Percentiles rank a stretch among this genome's conserved stretches.
These are phyloP conservation scores for Pyrrhoderma noxium DNA, from an alignment of 1,284 basidiomycete species.

Conservation along the genomic window DNA sequence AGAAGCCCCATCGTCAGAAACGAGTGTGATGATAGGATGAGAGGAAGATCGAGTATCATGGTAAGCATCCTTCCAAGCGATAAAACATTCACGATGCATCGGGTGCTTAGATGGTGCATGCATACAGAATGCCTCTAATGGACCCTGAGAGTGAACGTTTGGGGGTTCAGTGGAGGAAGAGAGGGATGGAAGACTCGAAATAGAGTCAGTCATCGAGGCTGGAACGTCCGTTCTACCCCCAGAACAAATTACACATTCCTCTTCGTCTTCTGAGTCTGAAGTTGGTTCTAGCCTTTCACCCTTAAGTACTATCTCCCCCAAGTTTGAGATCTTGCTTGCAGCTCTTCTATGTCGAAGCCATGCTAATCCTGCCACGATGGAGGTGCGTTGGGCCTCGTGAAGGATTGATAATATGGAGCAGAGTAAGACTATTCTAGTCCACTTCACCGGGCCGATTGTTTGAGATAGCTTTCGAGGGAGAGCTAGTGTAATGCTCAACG, in stretches of 20 bases:
- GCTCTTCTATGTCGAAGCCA: conserved; percentile 11
- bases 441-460: conserved; percentile 16
- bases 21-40: conserved; percentile 19
- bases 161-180: conserved; percentile 11
- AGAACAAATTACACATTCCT: conserved; percentile 26
- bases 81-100: conserved; percentile 25
- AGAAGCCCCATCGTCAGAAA: conserved; percentile 7
- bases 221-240: conserved; percentile 20
- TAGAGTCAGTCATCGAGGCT: conserved; percentile 17
- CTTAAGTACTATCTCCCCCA: conserved; percentile 12
- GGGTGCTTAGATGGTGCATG: conserved; percentile 25
- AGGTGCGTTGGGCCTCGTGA: conserved; percentile 23
- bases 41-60: conserved; percentile 16
- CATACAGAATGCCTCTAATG: conserved; percentile 25
- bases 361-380: conserved; percentile 16
- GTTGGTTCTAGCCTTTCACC: conserved; percentile 18
- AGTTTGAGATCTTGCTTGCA: conserved; percentile 1
- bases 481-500: conserved; percentile 20
- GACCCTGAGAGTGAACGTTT: conserved; percentile 20
- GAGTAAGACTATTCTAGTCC: conserved; percentile 19
- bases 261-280: conserved; percentile 17
- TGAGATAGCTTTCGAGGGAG: conserved; percentile 17
- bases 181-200: conserved; percentile 21
- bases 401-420: conserved; percentile 19
- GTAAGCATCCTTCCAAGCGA: conserved; percentile 25